phyloP scores from a whole-genome alignment of 2,329 filamentous ascomycete genomes.

The Scopulariopsis brevicaulis region DNA sequence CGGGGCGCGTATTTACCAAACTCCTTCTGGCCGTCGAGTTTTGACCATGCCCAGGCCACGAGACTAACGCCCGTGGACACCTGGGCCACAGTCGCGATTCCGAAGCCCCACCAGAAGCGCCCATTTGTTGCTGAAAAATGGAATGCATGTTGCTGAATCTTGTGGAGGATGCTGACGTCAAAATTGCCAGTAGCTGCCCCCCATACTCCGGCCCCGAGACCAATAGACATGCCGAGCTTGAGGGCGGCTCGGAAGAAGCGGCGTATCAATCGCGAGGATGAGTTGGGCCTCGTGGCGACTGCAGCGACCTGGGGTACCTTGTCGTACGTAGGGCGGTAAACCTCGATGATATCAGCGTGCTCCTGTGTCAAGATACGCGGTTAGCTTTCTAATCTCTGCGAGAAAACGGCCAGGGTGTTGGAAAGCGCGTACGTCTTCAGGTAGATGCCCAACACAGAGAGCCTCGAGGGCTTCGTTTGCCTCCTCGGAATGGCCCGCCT shows the following conservation, averaged over 20 bases:
- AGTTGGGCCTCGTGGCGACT: background rate
- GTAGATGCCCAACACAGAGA: slow-evolving; percentile 23
- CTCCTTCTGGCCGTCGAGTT: background rate
- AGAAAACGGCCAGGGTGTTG: no score
- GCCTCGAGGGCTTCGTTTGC: slow-evolving; percentile 28
- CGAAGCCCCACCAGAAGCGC: background rate
- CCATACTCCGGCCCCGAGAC: background rate
- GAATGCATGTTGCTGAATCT: background rate
- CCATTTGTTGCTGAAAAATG: background rate
- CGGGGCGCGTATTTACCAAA: background rate
- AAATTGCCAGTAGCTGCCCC: background rate
- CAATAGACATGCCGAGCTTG: background rate
- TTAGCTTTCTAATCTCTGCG: background rate
- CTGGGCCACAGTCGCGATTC: background rate
- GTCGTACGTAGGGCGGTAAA: background rate
- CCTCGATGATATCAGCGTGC: background rate
- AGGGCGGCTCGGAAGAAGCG: background rate
- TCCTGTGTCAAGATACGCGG: background rate
- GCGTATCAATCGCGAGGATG: background rate
- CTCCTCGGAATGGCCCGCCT: slow-evolving; percentile 69
- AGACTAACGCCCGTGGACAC: background rate
- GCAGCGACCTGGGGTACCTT: background rate
- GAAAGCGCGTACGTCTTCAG: background rate
- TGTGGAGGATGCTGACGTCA: background rate
- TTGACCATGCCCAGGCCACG: background rate